Evolutionary conservation across 768 basidiomycete species (phyloP).

Genomic region (Mycena maculata): DNA sequence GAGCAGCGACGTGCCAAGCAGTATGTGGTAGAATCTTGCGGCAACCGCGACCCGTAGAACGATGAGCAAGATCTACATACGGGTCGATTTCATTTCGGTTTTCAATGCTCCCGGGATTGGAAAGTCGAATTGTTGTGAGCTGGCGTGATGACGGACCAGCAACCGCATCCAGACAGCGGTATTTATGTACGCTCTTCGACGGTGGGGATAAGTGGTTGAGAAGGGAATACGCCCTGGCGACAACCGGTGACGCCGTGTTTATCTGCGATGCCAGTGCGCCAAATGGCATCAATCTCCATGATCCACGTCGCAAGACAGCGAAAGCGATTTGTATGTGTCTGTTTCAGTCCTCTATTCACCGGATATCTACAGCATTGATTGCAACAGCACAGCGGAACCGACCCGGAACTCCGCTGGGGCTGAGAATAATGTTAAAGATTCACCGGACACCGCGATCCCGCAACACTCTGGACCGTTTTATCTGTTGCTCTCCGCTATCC

Average conservation of each 20-base stretch:
- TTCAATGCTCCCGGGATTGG: background rate
- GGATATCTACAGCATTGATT: too few relatives aligned
- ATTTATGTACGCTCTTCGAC: background rate
- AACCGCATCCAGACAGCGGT: background rate
- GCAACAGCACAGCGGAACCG: too few relatives aligned
- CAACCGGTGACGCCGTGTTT: background rate
- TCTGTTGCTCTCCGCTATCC: background rate
- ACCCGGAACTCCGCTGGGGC: too few relatives aligned
- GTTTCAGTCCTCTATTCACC: too few relatives aligned
- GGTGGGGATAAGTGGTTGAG: too few relatives aligned
- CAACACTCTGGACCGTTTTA: background rate
- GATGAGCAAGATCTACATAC: constrained; percentile 11
- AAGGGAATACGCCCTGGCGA: too few relatives aligned
- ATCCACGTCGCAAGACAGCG: background rate
- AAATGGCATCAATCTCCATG: background rate
- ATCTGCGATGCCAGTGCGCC: background rate
- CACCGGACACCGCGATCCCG: background rate
- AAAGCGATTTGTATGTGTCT: too few relatives aligned
- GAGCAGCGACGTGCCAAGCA: constrained; percentile 86
- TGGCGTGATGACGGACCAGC: background rate
- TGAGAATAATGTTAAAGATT: background rate
- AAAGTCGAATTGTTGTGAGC: background rate
- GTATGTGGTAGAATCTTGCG: constrained; percentile 82
- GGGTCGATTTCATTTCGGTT: constrained; percentile 20
- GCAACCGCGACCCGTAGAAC: constrained; percentile 41